phyloP scores from a whole-genome alignment of 371 early-diverging fungal genomes.

The Mucor plumbeus region DNA sequence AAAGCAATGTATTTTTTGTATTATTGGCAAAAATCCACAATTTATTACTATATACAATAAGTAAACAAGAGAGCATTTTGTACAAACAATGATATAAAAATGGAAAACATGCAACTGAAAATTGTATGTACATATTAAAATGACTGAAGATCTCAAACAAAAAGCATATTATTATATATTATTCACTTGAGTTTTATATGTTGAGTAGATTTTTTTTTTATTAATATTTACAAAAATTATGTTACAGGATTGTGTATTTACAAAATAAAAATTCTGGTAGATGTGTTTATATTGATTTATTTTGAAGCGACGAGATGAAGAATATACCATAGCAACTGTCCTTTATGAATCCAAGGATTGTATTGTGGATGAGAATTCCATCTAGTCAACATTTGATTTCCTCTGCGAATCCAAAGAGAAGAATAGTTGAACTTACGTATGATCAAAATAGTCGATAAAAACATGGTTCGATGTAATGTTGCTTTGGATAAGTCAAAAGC shows the following conservation, averaged over 20 bases:
- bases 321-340: slow-evolving; percentile 12
- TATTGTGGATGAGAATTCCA: slow-evolving; percentile 15
- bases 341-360: slow-evolving; percentile 7
- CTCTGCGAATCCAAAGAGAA: slow-evolving; percentile 1
- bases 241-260: not conserved
- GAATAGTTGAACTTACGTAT: not conserved
- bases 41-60: too few species aligned
- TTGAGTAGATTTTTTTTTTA: not conserved
- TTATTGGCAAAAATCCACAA: too few species aligned
- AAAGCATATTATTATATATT: too few species aligned
- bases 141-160: too few species aligned
- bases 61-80: too few species aligned
- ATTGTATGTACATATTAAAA: too few species aligned
- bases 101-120: too few species aligned
- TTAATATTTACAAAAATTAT: not conserved
- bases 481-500: not conserved
- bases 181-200: too few species aligned
- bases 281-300: not conserved
- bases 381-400: not conserved
- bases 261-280: not conserved
- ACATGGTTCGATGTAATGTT: slow-evolving; percentile 18
- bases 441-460: slow-evolving; percentile 12
- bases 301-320: slow-evolving; percentile 1
- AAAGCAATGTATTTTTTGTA: not conserved
- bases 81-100: too few species aligned